Conservation (phyloP, 257 asterid species). For the Striga asiatica region DNA sequence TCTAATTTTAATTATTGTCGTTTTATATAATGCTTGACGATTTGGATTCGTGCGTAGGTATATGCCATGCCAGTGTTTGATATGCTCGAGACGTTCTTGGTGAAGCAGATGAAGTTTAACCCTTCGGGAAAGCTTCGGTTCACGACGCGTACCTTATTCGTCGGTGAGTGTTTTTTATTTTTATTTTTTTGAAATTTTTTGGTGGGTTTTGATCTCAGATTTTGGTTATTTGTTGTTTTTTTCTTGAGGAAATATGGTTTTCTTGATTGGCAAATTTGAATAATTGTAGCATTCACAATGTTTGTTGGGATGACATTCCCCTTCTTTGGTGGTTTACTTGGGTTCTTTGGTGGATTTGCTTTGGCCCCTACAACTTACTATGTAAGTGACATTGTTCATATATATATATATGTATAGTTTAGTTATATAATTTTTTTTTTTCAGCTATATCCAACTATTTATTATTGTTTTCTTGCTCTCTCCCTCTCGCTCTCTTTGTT, state of each 20-base stretch:
- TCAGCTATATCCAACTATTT: background rate
- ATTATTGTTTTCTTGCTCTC: background rate
- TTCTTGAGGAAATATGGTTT: background rate
- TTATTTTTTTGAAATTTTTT: too few species aligned
- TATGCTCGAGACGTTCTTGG: constrained; percentile 44
- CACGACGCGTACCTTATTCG: constrained; percentile 30
- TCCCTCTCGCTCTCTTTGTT: too few species aligned
- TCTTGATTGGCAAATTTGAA: background rate
- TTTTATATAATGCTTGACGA: background rate
- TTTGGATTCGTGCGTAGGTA: constrained; percentile 17
- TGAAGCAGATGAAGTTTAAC: constrained; percentile 26
- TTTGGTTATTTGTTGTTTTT: too few species aligned
- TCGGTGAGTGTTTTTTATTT: constrained; percentile 31
- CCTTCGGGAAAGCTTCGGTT: constrained; percentile 48
- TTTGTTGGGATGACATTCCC: constrained; percentile 60
- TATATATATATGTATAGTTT: background rate
- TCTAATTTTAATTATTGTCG: too few species aligned
- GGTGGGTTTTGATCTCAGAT: too few species aligned
- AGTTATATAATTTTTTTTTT: background rate
- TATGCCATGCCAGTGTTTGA: constrained; percentile 61
- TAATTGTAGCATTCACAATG: constrained; percentile 43
- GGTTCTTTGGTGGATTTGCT: constrained; percentile 87
- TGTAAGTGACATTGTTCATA: constrained; percentile 24
- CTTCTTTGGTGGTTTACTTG: constrained; percentile 75
- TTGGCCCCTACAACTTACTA: constrained; percentile 69